Conservation (phyloP, 2,329 filamentous ascomycete species). For the Ascochyta viciae-villosae region DNA sequence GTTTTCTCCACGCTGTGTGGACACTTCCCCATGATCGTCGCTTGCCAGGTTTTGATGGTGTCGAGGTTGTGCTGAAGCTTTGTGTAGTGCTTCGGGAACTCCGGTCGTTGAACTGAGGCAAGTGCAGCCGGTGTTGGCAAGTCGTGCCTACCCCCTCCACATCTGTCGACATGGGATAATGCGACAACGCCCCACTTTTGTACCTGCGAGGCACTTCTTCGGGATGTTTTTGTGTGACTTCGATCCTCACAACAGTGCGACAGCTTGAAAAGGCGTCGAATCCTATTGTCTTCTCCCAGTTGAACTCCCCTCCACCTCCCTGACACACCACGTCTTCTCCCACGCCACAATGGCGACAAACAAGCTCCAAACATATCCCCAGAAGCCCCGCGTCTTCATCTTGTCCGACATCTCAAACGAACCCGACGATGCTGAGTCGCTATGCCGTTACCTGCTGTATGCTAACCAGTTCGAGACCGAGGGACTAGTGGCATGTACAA, state of each 20-base stretch:
- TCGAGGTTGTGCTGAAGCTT: background rate
- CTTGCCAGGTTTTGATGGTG: background rate
- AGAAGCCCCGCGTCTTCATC: slow-evolving; percentile 51
- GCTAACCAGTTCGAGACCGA: slow-evolving; percentile 50
- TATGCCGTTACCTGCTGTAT: slow-evolving; percentile 49
- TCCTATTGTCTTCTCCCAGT: background rate
- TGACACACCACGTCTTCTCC: background rate
- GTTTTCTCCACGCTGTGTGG: background rate
- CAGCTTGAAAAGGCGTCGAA: slow-evolving; percentile 13
- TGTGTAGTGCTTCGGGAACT: background rate
- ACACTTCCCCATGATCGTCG: background rate
- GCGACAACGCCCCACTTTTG: slow-evolving; percentile 23
- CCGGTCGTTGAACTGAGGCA: slow-evolving; percentile 2
- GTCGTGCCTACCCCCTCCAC: slow-evolving; percentile 24
- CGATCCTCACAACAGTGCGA: slow-evolving; percentile 24
- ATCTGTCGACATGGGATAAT: slow-evolving; percentile 17
- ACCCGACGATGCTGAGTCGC: slow-evolving; percentile 49
- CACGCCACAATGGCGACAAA: slow-evolving; percentile 31
- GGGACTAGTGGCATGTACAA: slow-evolving; percentile 50
- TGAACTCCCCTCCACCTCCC: background rate
- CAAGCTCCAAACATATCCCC: slow-evolving; percentile 36
- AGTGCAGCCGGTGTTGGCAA: slow-evolving; percentile 26
- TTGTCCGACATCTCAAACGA: slow-evolving; percentile 52
- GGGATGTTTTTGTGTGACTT: slow-evolving; percentile 24
- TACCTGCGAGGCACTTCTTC: slow-evolving; percentile 28